Percentiles rank a stretch among this genome's conserved stretches.
Evolutionary conservation across 2,329 filamentous ascomycete genomes (phyloP).

Genomic region (Pseudogymnoascus sp.): DNA sequence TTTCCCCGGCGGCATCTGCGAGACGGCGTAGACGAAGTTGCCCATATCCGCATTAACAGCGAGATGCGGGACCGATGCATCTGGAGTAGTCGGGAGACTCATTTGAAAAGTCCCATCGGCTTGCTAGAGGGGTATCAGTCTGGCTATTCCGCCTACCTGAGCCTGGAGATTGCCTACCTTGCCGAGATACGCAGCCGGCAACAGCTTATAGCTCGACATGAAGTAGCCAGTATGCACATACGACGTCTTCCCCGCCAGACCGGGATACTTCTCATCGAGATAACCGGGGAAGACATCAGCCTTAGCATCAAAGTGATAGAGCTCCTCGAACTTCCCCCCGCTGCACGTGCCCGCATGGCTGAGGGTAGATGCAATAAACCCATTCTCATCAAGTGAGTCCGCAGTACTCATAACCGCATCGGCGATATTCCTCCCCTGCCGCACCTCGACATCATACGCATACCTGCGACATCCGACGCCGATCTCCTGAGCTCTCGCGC

Average conservation of each 20-base stretch:
- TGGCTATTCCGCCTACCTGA: not conserved
- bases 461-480: conserved; percentile 38
- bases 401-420: conserved; percentile 42
- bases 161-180: conserved; percentile 32
- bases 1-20: conserved; percentile 42
- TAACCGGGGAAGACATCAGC: conserved; percentile 41
- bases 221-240: conserved; percentile 39
- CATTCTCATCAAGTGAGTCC: conserved; percentile 38
- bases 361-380: conserved; percentile 42
- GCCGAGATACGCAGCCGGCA: conserved; percentile 39
- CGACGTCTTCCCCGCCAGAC: conserved; percentile 43
- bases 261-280: conserved; percentile 36
- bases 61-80: conserved; percentile 37
- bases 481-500: conserved; percentile 31
- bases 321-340: conserved; percentile 37
- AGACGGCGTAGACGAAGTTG: conserved; percentile 42
- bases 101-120: conserved; percentile 40
- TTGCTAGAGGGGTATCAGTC: conserved; percentile 22
- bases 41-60: conserved; percentile 42
- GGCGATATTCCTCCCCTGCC: conserved; percentile 48
- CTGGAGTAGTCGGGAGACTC: conserved; percentile 38
- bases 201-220: conserved; percentile 38
- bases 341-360: conserved; percentile 43
- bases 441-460: conserved; percentile 42
- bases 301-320: conserved; percentile 49